Evolutionary conservation across 208 protist species (phyloP), one percentile per base, ranked within the genome.

Genomic region (Blechomonas ayalai): DNA sequence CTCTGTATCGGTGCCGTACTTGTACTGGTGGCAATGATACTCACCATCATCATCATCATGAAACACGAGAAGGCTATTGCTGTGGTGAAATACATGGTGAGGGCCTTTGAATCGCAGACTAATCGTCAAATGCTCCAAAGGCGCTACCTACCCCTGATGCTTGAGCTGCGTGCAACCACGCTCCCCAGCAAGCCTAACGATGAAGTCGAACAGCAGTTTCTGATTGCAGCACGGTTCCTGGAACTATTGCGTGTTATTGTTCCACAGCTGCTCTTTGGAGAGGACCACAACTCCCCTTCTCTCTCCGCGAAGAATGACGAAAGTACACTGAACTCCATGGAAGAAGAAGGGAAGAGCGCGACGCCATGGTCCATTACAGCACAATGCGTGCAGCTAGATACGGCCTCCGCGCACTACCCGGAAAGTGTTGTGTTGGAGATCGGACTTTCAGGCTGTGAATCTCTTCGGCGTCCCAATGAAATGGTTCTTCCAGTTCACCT

Each of bases 261-360:
- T 22, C 49, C 55, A n/a, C 55, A 62, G 55, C 12, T 50, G 8
- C 19, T 62, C 9, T 48, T 45, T n/a, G 47, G 55, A 36, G 23
- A 13, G 19, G 32, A 50, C 18, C 15, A 10, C 9, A 50, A 6
- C 19, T 12, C 36, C 4, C 8, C 8, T 7, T 7, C 20, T 5
- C 15, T 6, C 10, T n/a, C n/a, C n/a, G n/a, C n/a, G n/a, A n/a
- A n/a, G n/a, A n/a, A n/a, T n/a, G n/a, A n/a, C n/a, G n/a, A n/a
- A n/a, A n/a, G n/a, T n/a, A n/a, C n/a, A n/a, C n/a, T n/a, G n/a
- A n/a, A n/a, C n/a, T n/a, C n/a, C n/a, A n/a, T n/a, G n/a, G n/a
- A n/a, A n/a, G n/a, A n/a, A n/a, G n/a, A n/a, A n/a, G n/a, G n/a
- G n/a, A n/a, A n/a, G n/a, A n/a, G n/a, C n/a, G n/a, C n/a, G n/a